These are phyloP conservation scores for Cynanchum wilfordii DNA, from an alignment of 257 asterid genomes.

Conservation along the genomic window DNA sequence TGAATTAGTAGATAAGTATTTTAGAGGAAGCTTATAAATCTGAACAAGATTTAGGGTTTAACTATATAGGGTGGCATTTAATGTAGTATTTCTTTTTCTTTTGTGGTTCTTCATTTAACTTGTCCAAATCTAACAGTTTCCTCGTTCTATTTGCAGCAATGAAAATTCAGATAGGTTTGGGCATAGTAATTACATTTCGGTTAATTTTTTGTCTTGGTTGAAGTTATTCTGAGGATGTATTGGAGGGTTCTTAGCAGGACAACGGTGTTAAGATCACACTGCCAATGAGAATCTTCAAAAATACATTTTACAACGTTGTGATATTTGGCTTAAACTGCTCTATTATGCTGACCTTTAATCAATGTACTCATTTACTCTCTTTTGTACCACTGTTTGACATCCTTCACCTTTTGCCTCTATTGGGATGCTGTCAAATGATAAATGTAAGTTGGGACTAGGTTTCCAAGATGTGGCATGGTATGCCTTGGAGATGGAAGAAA, in stretches of 20 bases:
- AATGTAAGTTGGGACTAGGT: background rate
- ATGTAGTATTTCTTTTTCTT: background rate
- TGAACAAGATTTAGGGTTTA: background rate
- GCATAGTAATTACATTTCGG: background rate
- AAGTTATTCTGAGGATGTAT: background rate
- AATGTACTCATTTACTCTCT: background rate
- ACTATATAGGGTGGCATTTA: background rate
- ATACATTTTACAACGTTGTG: background rate
- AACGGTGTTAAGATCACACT: background rate
- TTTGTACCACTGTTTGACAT: background rate
- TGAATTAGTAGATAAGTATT: background rate
- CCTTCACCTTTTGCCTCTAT: background rate
- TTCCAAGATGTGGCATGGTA: background rate
- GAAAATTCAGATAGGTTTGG: background rate
- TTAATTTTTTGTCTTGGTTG: background rate
- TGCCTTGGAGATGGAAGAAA: background rate
- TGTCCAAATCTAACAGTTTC: background rate
- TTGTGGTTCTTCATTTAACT: background rate
- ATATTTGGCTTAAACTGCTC: background rate
- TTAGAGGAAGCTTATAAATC: background rate
- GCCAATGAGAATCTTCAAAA: background rate
- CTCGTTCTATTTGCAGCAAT: background rate
- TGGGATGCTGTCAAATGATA: background rate
- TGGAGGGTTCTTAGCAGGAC: background rate
- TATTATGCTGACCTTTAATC: background rate